These are phyloP conservation scores for Sporothrix protearum DNA, from an alignment of 2,329 filamentous ascomycete species.

Conservation along the genomic window DNA sequence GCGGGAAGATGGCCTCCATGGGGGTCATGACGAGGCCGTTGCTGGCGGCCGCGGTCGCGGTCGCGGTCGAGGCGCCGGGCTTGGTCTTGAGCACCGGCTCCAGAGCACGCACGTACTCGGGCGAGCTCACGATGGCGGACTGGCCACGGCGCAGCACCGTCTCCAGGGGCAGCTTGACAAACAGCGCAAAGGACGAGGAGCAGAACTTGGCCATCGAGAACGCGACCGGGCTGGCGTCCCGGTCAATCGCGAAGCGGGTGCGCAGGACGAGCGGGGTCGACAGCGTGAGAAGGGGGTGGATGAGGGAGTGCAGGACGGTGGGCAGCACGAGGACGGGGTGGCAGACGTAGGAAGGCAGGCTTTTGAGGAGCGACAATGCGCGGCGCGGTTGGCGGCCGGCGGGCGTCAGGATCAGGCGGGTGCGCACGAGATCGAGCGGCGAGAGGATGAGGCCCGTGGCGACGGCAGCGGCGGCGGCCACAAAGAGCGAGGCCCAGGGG, in stretches of 20 bases:
- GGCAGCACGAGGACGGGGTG: constrained; percentile 69
- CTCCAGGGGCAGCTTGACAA: constrained; percentile 84
- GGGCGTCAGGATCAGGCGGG: constrained; percentile 80
- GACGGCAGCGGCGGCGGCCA: constrained; percentile 62
- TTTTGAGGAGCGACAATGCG: constrained; percentile 71
- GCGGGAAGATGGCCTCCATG: constrained; percentile 71
- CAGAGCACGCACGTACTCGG: constrained; percentile 49
- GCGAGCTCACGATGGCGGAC: constrained; percentile 63
- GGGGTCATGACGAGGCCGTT: constrained; percentile 25
- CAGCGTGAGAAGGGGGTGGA: constrained; percentile 78
- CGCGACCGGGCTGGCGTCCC: constrained; percentile 71
- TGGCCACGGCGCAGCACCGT: constrained; percentile 88
- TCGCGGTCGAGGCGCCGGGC: too few species aligned
- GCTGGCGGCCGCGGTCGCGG: too few species aligned
- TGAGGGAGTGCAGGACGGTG: constrained; percentile 79
- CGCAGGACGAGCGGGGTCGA: constrained; percentile 82
- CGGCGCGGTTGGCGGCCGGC: constrained; percentile 70
- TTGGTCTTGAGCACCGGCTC: constrained; percentile 31
- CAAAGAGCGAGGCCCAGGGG: constrained; percentile 73
- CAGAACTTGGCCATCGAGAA: constrained; percentile 82
- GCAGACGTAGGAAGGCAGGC: constrained; percentile 73
- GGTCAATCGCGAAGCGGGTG: constrained; percentile 79
- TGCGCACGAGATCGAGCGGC: constrained; percentile 86
- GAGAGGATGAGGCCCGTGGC: constrained; percentile 77
- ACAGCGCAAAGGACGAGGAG: constrained; percentile 73